phyloP scores from a whole-genome alignment of 2,329 filamentous ascomycete genomes.

The Hypoxylon sp. region DNA sequence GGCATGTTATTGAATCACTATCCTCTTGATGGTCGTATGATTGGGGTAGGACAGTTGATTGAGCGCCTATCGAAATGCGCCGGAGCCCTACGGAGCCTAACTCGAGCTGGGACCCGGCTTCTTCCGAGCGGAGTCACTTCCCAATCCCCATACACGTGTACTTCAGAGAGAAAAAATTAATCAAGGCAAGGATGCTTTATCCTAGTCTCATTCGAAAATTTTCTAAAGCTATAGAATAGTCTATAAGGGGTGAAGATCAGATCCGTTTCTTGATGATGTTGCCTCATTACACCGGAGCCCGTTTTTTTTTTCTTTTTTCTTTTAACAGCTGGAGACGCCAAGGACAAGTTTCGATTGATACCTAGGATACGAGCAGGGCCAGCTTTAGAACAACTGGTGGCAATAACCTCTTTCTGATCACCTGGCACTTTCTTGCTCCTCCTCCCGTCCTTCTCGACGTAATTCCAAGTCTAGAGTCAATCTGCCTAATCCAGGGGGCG shows the following conservation, averaged over 20 bases:
- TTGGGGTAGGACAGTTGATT: constrained; percentile 17
- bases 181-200: not conserved
- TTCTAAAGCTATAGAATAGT: constrained; percentile 3
- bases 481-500: not conserved
- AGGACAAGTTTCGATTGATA: not conserved
- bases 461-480: not conserved
- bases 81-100: constrained; percentile 27
- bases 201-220: constrained; percentile 2
- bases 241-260: constrained; percentile 3
- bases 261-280: not conserved
- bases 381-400: not conserved
- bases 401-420: not conserved
- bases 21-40: constrained; percentile 43
- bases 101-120: constrained; percentile 30
- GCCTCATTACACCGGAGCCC: not conserved
- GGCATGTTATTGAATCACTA: constrained; percentile 41
- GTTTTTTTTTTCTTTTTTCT: not conserved
- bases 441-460: not conserved
- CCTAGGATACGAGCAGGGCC: not conserved
- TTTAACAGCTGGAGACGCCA: not conserved
- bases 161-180: not conserved
- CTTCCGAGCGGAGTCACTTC: constrained; percentile 30
- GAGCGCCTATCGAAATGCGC: constrained; percentile 32
- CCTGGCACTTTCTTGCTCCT: not conserved
- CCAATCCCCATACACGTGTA: not conserved